Percentiles rank a stretch among this genome's conserved stretches.
Evolutionary conservation across 2,329 filamentous ascomycete species (phyloP).

Genomic region (Neurospora sp.): DNA sequence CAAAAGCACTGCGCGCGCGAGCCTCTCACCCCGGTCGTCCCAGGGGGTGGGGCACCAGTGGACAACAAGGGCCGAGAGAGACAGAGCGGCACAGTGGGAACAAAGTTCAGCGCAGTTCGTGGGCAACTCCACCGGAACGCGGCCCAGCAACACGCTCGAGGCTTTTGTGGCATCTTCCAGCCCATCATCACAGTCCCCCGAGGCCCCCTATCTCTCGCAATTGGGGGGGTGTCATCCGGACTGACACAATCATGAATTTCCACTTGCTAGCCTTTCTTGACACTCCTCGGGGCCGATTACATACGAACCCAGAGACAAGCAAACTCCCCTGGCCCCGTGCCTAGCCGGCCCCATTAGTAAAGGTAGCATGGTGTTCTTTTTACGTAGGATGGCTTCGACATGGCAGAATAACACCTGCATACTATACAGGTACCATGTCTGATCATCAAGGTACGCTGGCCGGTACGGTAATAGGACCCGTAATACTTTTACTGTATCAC

Average conservation of each 20-base stretch:
- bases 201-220: neutral
- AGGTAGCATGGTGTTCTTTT: neutral
- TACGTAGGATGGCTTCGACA: neutral
- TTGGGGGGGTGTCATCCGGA: neutral
- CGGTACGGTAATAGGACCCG: neutral
- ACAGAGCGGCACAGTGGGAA: constrained; percentile 6
- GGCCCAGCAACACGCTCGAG: neutral
- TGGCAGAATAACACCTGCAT: neutral
- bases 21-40: constrained; percentile 10
- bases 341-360: neutral
- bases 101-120: constrained; percentile 4
- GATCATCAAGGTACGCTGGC: neutral
- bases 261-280: neutral
- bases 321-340: neutral
- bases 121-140: constrained; percentile 5
- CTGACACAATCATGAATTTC: neutral
- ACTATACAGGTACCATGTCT: neutral
- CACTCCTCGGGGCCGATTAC: neutral
- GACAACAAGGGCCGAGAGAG: neutral
- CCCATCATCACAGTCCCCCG: neutral
- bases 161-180: neutral
- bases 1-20: constrained; percentile 5
- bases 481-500: neutral
- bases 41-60: constrained; percentile 4
- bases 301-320: neutral